These are phyloP conservation scores for Claviceps quebecensis DNA, from an alignment of 2,329 filamentous ascomycete genomes.

Conservation along the genomic window DNA sequence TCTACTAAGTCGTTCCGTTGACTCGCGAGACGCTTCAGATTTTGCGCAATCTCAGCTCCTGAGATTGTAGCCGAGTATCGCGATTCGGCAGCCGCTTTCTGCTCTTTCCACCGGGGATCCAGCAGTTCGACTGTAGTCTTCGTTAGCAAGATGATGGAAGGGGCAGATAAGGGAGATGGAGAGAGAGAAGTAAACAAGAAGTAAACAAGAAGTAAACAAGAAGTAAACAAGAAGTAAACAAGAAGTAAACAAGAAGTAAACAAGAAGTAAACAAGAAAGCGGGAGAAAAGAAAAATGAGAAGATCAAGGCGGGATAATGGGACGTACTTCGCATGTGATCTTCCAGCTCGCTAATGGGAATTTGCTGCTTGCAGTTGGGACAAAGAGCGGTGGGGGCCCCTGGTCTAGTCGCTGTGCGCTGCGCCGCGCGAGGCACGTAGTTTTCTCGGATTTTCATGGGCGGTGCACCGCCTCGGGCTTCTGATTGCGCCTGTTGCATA, in stretches of 20 bases:
- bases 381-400: conserved; percentile 60
- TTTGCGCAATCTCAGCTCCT: conserved; percentile 78
- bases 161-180: neutral
- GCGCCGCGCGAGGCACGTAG: conserved; percentile 75
- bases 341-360: conserved; percentile 75
- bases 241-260: no score
- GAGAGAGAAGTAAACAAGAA: neutral
- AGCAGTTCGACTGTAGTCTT: conserved; percentile 61
- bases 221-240: neutral
- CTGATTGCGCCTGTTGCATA: conserved; percentile 65
- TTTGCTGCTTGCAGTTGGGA: conserved; percentile 84
- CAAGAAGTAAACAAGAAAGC: neutral
- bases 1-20: conserved; percentile 84
- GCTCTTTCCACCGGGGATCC: conserved; percentile 91
- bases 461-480: conserved; percentile 51
- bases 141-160: neutral
- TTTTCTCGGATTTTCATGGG: conserved; percentile 88
- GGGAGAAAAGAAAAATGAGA: neutral
- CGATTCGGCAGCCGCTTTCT: conserved; percentile 76
- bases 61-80: conserved; percentile 75
- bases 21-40: conserved; percentile 86
- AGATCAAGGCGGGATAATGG: neutral
- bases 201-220: no score
- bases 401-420: conserved; percentile 52
- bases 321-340: conserved; percentile 75